Conservation (phyloP, 129 eudicot genomes). For the Helianthus tuberosus region DNA sequence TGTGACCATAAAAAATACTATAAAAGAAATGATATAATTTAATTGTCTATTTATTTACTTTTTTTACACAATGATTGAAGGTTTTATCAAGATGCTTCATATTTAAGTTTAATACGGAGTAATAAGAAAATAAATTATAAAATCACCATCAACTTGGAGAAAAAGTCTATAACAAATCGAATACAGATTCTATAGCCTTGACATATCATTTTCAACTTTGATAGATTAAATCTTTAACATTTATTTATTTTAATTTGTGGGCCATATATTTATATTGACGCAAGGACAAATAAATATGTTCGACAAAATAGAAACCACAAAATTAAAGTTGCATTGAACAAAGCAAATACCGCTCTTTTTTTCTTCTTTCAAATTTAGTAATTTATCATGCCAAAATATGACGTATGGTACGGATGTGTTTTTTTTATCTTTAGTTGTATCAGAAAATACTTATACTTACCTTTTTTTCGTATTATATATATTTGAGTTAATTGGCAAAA, state of each 20-base stretch:
- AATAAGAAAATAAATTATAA: not conserved
- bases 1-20: too few species aligned
- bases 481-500: too few species aligned
- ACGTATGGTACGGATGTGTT: not conserved
- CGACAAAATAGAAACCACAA: conserved; percentile 28
- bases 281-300: conserved; percentile 26
- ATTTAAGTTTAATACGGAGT: not conserved
- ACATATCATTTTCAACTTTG: conserved; percentile 33
- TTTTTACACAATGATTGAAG: too few species aligned
- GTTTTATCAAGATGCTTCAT: too few species aligned
- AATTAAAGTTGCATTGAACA: conserved; percentile 22
- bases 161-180: conserved; percentile 23
- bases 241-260: conserved; percentile 23
- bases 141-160: not conserved
- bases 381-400: not conserved
- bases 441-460: not conserved
- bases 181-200: conserved; percentile 22
- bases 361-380: not conserved
- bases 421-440: not conserved
- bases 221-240: conserved; percentile 28
- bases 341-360: conserved; percentile 5
- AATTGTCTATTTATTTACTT: too few species aligned
- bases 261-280: conserved; percentile 18
- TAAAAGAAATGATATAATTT: too few species aligned
- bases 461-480: not conserved